A percentile compares a stretch with the other conserved stretches of the same genome.
Evolutionary conservation across 495 filamentous ascomycete species (phyloP).

Genomic region (Penicillium lividum): DNA sequence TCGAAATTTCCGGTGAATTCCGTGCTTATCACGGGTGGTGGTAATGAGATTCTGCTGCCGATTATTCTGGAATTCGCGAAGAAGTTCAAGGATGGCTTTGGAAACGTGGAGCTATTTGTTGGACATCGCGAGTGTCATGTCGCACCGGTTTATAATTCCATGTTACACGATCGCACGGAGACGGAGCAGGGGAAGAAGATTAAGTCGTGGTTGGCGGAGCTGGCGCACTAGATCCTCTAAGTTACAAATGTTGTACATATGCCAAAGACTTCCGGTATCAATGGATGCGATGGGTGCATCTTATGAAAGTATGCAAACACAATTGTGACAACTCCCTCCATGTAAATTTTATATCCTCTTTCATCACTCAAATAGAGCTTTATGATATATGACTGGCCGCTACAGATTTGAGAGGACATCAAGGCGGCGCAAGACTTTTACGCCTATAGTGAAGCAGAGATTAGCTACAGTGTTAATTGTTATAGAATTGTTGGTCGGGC

Average conservation of each 20-base stretch:
- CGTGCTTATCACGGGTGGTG: slow-evolving; percentile 56
- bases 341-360: too few species aligned
- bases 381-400: too few species aligned
- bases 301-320: too few species aligned
- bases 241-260: background rate
- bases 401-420: too few species aligned
- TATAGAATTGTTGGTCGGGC: too few species aligned
- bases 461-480: too few species aligned
- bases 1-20: slow-evolving; percentile 43
- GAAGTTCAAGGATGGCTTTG: slow-evolving; percentile 38
- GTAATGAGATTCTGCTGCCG: slow-evolving; percentile 60
- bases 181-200: slow-evolving; percentile 43
- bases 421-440: too few species aligned
- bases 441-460: too few species aligned
- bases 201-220: slow-evolving; percentile 32
- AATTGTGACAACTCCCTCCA: too few species aligned
- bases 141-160: slow-evolving; percentile 44
- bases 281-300: too few species aligned
- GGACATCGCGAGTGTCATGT: slow-evolving; percentile 45
- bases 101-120: slow-evolving; percentile 38
- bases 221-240: slow-evolving; percentile 16
- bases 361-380: too few species aligned
- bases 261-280: too few species aligned
- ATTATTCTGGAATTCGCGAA: slow-evolving; percentile 53
- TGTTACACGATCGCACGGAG: slow-evolving; percentile 37